Evolutionary conservation across 176 grass and related monocot genomes (phyloP).

Genomic region (Juncus inflexus): DNA sequence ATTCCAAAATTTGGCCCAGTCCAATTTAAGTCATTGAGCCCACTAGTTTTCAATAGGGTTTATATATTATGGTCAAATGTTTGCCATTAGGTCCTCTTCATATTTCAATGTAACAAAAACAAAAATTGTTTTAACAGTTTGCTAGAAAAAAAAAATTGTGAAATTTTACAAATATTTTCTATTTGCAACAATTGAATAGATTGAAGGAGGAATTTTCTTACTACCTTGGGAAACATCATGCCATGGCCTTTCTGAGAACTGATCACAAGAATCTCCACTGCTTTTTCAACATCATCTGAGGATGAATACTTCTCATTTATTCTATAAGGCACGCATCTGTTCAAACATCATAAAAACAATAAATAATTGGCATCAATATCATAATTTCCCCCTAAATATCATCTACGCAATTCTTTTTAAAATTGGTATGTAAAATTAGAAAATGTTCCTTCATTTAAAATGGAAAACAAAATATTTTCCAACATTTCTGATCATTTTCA

Average conservation of each 20-base stretch:
- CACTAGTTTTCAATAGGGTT: no score
- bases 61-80: no score
- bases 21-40: neutral
- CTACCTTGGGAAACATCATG: constrained; percentile 50
- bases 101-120: no score
- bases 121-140: no score
- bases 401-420: neutral
- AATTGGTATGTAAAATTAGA: neutral
- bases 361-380: neutral
- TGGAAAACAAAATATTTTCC: neutral
- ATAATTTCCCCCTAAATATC: neutral
- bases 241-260: constrained; percentile 50
- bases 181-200: no score
- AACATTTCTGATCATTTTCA: neutral
- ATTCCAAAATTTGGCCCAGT: neutral
- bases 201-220: neutral
- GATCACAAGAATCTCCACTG: constrained; percentile 46
- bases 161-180: neutral
- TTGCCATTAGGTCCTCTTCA: no score
- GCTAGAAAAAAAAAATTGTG: no score
- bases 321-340: constrained; percentile 53
- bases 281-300: constrained; percentile 29
- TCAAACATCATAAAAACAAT: neutral
- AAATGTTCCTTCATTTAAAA: neutral
- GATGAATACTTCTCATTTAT: constrained; percentile 20